These are phyloP conservation scores for Lipomyces yamanashiensis DNA, from an alignment of 805 yeast species.

Conservation along the genomic window DNA sequence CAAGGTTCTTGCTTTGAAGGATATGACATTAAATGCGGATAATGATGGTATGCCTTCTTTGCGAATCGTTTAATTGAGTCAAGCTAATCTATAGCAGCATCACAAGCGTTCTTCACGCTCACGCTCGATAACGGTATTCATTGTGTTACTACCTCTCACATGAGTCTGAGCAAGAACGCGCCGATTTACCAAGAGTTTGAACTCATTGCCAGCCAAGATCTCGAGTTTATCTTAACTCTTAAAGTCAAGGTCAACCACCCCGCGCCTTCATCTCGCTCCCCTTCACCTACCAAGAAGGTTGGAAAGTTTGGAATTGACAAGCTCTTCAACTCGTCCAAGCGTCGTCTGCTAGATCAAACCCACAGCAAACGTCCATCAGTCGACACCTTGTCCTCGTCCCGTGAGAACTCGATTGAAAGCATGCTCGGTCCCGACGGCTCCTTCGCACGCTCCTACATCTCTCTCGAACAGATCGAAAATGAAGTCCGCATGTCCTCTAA, in stretches of 20 bases:
- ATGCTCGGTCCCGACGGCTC: constrained; percentile 85
- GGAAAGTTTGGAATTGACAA: constrained; percentile 25
- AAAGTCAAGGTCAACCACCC: constrained; percentile 60
- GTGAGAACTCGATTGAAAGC: constrained; percentile 52
- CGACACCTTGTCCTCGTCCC: neutral
- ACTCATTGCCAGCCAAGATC: constrained; percentile 57
- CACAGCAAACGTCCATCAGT: neutral
- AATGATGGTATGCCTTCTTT: constrained; percentile 13
- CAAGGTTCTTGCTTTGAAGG: constrained; percentile 56
- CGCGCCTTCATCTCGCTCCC: constrained; percentile 36
- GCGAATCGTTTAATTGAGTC: constrained; percentile 24
- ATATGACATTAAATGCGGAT: constrained; percentile 50
- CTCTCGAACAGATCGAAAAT: constrained; percentile 61
- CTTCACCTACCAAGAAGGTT: constrained; percentile 28
- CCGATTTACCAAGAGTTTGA: constrained; percentile 75
- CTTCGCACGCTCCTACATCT: constrained; percentile 76
- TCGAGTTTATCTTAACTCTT: constrained; percentile 67
- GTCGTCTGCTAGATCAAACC: constrained; percentile 37
- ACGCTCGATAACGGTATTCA: constrained; percentile 80
- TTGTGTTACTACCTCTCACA: constrained; percentile 66
- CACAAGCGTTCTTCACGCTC: constrained; percentile 53
- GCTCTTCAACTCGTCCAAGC: constrained; percentile 28
- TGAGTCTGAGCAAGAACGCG: constrained; percentile 43
- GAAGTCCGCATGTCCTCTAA: constrained; percentile 59
- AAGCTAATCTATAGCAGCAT: constrained; percentile 41